Evolutionary conservation across 1,284 basidiomycete genomes (phyloP).

Genomic region (Agaricales sp.): DNA sequence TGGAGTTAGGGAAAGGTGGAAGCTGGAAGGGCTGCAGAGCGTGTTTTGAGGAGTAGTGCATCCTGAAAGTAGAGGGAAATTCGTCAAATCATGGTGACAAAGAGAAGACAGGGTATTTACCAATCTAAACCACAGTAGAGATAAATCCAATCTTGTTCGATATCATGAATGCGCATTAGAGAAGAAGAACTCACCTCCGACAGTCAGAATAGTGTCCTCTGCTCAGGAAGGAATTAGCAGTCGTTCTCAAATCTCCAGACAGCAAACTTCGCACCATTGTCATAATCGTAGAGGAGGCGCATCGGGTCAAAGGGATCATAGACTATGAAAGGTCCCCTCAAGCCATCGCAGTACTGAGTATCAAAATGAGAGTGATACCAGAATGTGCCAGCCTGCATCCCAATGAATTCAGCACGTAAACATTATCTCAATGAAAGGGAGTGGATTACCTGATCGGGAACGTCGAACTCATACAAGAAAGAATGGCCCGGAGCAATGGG

Average conservation of each 20-base stretch:
- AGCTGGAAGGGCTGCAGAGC: background rate
- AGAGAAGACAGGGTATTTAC: background rate
- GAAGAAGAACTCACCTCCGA: constrained; percentile 24
- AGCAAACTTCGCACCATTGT: constrained; percentile 22
- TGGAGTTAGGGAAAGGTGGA: constrained; percentile 21
- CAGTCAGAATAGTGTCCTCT: constrained; percentile 19
- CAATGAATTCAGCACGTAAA: background rate
- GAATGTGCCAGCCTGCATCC: constrained; percentile 19
- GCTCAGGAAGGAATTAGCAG: constrained; percentile 2
- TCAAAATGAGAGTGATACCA: constrained; percentile 26
- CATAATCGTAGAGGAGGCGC: constrained; percentile 29
- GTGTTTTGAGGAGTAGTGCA: background rate
- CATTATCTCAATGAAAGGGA: background rate
- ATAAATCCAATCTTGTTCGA: background rate
- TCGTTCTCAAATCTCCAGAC: background rate
- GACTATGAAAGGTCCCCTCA: constrained; percentile 34
- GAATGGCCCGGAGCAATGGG: constrained; percentile 25
- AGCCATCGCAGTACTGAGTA: constrained; percentile 31
- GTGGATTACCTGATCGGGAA: constrained; percentile 20
- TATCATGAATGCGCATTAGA: background rate
- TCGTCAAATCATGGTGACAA: background rate
- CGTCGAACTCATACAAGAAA: constrained; percentile 24
- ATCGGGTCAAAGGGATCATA: constrained; percentile 38
- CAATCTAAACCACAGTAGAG: background rate
- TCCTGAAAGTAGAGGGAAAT: constrained; percentile 14